These are phyloP conservation scores for Bassia scoparia DNA, from an alignment of 148 eudicot species.

Conservation along the genomic window DNA sequence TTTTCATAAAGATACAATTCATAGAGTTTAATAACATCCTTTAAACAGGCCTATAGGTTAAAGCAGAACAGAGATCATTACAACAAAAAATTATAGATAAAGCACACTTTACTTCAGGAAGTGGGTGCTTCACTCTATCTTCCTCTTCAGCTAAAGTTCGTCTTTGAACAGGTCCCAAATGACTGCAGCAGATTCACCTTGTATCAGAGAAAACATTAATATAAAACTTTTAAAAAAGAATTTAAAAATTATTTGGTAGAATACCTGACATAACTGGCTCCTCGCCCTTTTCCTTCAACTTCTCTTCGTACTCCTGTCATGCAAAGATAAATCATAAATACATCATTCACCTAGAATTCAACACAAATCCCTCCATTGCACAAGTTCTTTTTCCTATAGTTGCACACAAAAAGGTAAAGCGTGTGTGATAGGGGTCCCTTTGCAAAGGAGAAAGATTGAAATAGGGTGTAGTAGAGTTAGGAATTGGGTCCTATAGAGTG, in stretches of 20 bases:
- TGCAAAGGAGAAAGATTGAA: background rate
- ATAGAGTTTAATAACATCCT: background rate
- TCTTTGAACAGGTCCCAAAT: slow-evolving; percentile 78
- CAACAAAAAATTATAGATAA: slow-evolving; percentile 5
- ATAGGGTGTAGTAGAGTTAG: background rate
- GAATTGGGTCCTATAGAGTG: background rate
- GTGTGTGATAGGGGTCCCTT: background rate
- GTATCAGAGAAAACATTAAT: slow-evolving; percentile 11
- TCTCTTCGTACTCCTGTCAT: slow-evolving; percentile 89
- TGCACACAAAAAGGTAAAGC: background rate
- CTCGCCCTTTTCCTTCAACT: slow-evolving; percentile 90
- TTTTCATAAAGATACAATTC: background rate
- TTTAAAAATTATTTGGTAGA: background rate
- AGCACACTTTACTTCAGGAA: slow-evolving; percentile 65
- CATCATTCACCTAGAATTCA: background rate
- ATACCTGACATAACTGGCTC: slow-evolving; percentile 96
- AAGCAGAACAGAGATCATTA: slow-evolving; percentile 20
- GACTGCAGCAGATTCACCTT: slow-evolving; percentile 54
- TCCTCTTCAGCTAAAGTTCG: slow-evolving; percentile 76
- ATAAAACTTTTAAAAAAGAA: background rate
- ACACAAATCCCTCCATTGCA: background rate
- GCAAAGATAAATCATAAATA: slow-evolving; percentile 13
- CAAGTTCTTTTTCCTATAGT: background rate
- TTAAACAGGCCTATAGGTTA: slow-evolving; percentile 8
- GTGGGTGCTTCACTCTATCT: slow-evolving; percentile 73